Evolutionary conservation across 1,284 basidiomycete genomes (phyloP), one percentile per base, ranked within the genome.

Genomic region (Apiotrichum domesticum): DNA sequence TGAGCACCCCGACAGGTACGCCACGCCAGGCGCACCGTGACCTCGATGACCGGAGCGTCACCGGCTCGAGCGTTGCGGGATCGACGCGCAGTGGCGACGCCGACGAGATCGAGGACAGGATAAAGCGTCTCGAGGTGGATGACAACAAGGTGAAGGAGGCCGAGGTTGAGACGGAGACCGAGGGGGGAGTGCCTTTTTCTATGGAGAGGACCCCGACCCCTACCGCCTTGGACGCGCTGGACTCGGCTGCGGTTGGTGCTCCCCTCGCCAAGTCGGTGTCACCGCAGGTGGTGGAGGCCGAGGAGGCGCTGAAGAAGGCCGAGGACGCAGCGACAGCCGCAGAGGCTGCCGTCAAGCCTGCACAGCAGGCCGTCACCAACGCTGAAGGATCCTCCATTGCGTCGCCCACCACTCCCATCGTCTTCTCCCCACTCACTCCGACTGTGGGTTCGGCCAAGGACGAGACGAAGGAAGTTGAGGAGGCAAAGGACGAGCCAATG

Each of bases 1-100:
- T 75, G 7, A 67, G 64, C 40, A 75, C 73, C 8, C 73, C 73
- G 0, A 69, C 59, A 13, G 67, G 71, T 5, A 75, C 73, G 1
- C 73, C 73, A 4, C 63, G 66, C 51, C 72, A 68, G 9, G 69
- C 66, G 4, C 56, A 59, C 32, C 57, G 62, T 46, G 63, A 68
- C 21, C 59, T 75, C 2, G 68, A 69, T 8, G 55, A 55, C 35
- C 63, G 59, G 7, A 60, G 60, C 29, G 48, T 58, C 14, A 15
- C 41, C 41, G 64, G 66, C 46, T 57, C 62, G 10, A 53, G 55
- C 43, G 39, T 51, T 9, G 50, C 52, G 4, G 39, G 41, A 14
- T 54, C 52, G n/a, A 32, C 52, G 9, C 52, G 46, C 33, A 47
- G 47, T 33, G 51, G 46, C 13, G 50, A 33, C 3, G 21, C n/a